A percentile compares a stretch with the other conserved stretches of the same genome.
phyloP scores from a whole-genome alignment of 495 filamentous ascomycete species.

The Lichenothelia convexa region DNA sequence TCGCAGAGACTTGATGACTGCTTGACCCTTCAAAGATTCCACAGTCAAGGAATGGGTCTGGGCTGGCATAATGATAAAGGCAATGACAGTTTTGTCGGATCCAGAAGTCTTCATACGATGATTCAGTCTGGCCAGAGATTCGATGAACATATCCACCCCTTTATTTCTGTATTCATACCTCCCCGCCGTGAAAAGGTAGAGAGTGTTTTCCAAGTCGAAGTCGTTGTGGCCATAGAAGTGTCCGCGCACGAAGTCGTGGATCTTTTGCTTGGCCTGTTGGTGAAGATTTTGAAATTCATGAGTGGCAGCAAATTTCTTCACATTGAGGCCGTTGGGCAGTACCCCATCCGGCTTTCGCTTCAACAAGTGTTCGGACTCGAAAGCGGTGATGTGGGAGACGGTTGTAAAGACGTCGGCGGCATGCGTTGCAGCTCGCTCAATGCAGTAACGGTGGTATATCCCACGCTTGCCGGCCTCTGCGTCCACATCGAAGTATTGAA shows the following conservation, averaged over 20 bases:
- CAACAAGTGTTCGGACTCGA: conserved; percentile 90
- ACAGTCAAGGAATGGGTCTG: conserved; percentile 94
- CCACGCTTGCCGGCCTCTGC: conserved; percentile 93
- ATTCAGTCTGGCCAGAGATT: conserved; percentile 84
- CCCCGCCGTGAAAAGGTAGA: conserved; percentile 96
- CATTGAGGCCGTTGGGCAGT: conserved; percentile 88
- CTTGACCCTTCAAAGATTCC: conserved; percentile 89
- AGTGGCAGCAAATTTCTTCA: conserved; percentile 96
- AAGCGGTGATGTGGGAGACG: conserved; percentile 95
- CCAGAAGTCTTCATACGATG: conserved; percentile 69
- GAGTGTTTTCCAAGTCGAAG: conserved; percentile 85
- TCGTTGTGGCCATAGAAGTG: conserved; percentile 98
- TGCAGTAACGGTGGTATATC: conserved; percentile 97
- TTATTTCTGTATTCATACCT: conserved; percentile 97
- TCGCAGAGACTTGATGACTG: conserved; percentile 84
- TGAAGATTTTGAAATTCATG: conserved; percentile 99
- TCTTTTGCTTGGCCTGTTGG: conserved; percentile 89
- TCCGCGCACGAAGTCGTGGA: conserved; percentile 92
- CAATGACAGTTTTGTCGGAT: conserved; percentile 91
- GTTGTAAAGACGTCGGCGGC: conserved; percentile 94
- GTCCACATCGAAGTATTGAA: conserved; percentile 93
- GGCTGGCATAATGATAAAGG: conserved; percentile 97
- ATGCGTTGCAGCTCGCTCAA: conserved; percentile 84
- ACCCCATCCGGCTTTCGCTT: conserved; percentile 97
- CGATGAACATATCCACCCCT: conserved; percentile 98